Evolutionary conservation across 2,329 filamentous ascomycete genomes (phyloP), one percentile per base, ranked within the genome.

Genomic region (Orbilia oligospora): DNA sequence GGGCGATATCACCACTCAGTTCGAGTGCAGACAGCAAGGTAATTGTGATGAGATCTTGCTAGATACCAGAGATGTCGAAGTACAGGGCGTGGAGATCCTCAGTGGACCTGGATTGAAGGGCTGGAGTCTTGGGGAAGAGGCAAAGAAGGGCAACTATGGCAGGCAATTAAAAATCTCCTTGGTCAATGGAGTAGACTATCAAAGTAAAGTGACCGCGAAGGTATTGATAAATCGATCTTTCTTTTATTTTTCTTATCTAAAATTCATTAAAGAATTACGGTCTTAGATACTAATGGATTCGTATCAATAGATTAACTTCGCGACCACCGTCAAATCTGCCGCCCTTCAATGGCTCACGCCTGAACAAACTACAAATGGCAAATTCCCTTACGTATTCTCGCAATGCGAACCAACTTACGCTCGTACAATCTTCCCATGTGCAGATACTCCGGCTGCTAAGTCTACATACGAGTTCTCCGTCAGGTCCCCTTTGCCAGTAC

Each of bases 321-420:
- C 92, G 81, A 98, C 96, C 4, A 98, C 96, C 0, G 89, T 92
- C 65, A 89, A 92, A 82, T 97, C 95, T 85, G 97, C 94, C 10
- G 95, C 95, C 9, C 87, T 99, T 80, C 95, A 98, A 85, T 99
- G 96, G 95, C 88, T 99, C 84, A 94, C 92, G 0, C 93, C 94
- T 1, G 92, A 91, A 36, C 96, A 98, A 86, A 98, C 96, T 0
- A 93, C 93, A 75, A 97, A 97, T 88, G 94, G 94, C 87, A 96
- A 94, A 85, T 92, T 97, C 81, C 95, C 95, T 0, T 98, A 97
- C 85, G 95, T 98, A 91, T 98, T 98, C 87, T 97, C 93, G 53
- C 96, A 98, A 86, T 97, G 94, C 84, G 95, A 99, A 87, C 94
- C 95, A 68, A 98, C 97, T 83, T 94, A 98, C 83, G 93, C 93